Evolutionary conservation across 2,329 filamentous ascomycete genomes (phyloP).

Genomic region (Colletotrichum incanum): DNA sequence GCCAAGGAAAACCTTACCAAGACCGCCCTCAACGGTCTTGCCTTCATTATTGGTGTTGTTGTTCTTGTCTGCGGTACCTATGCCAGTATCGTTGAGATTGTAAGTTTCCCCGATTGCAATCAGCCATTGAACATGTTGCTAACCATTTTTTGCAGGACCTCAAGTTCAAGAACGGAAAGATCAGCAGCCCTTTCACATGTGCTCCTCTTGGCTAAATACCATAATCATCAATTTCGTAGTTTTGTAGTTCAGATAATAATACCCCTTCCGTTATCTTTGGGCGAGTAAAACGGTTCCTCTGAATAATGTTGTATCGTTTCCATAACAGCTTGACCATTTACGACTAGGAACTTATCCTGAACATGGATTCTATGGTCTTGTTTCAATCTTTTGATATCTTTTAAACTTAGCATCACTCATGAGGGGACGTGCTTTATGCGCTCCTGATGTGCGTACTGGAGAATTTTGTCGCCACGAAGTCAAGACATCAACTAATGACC

Average conservation of each 20-base stretch:
- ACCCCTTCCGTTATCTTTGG: conserved; percentile 24
- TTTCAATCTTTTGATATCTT: no score
- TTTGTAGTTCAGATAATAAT: conserved; percentile 23
- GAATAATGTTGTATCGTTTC: no score
- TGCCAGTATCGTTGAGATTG: conserved; percentile 46
- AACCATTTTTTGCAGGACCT: conserved; percentile 17
- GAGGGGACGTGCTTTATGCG: no score
- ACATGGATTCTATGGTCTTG: no score
- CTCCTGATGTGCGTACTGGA: no score
- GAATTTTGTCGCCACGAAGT: no score
- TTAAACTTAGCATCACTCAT: no score
- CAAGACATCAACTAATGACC: no score
- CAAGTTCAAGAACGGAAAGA: conserved; percentile 42
- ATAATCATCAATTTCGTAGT: background rate
- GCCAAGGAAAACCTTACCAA: conserved; percentile 50
- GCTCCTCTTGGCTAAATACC: conserved; percentile 32
- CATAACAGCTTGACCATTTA: no score
- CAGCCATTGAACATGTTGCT: background rate
- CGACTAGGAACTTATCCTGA: no score
- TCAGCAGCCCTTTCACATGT: conserved; percentile 43
- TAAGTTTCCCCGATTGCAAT: conserved; percentile 12
- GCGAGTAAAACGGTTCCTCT: no score
- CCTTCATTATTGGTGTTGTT: conserved; percentile 52
- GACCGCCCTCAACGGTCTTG: conserved; percentile 47
- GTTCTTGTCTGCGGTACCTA: conserved; percentile 54